Conservation (phyloP, 768 basidiomycete species). For the Pleurotus platypus region DNA sequence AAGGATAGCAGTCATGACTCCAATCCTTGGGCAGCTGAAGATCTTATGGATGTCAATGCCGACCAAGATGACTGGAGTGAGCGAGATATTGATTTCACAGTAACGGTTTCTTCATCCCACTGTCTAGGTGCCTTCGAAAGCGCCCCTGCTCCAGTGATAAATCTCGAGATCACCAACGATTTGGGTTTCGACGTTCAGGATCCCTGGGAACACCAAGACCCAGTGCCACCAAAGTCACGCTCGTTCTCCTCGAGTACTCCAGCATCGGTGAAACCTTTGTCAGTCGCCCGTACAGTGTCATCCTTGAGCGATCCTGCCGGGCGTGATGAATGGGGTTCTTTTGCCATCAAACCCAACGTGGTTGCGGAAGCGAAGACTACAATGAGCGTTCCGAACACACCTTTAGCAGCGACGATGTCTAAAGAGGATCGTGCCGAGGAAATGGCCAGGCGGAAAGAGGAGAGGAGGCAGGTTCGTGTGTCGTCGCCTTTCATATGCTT, state of each 20-base stretch:
- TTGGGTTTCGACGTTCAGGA: not conserved
- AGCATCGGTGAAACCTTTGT: not conserved
- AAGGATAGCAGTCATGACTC: conserved; percentile 47
- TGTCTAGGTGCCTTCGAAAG: conserved; percentile 72
- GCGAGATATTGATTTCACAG: conserved; percentile 27
- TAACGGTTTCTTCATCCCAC: too few species aligned
- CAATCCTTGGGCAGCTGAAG: conserved; percentile 69
- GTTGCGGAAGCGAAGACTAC: conserved; percentile 12
- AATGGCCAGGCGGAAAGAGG: conserved; percentile 88
- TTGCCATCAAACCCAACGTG: conserved; percentile 8
- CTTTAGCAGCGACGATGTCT: conserved; percentile 44
- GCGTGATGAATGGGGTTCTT: conserved; percentile 20
- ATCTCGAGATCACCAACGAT: conserved; percentile 6
- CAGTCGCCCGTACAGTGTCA: not conserved
- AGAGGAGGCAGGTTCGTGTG: conserved; percentile 73
- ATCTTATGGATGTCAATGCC: conserved; percentile 91
- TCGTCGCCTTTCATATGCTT: not conserved
- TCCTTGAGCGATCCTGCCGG: conserved; percentile 12
- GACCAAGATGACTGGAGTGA: conserved; percentile 94
- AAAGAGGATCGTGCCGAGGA: conserved; percentile 96
- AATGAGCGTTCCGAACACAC: conserved; percentile 13
- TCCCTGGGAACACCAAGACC: conserved; percentile 15
- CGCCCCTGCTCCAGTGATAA: conserved; percentile 27
- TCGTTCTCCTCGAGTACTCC: conserved; percentile 13
- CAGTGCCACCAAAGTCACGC: conserved; percentile 14